Evolutionary conservation across 1,284 basidiomycete species (phyloP).

Genomic region (Hemileia vastatrix): DNA sequence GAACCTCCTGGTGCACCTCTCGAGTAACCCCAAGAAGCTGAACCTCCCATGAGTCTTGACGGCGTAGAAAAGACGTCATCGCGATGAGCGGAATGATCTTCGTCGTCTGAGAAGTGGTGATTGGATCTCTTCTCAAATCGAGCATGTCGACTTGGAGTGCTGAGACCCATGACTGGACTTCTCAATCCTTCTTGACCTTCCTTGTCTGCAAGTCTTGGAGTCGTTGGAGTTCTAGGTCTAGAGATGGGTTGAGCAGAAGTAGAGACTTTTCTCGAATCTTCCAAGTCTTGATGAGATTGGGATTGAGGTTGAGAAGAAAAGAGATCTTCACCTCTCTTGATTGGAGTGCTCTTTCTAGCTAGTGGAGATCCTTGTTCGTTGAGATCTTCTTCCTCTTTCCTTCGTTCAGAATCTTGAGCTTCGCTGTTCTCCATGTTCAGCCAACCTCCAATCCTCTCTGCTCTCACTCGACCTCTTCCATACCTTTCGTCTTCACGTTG

Average conservation of each 20-base stretch:
- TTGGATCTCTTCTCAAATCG: not conserved
- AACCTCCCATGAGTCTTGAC: conserved; percentile 29
- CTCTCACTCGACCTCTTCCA: conserved; percentile 30
- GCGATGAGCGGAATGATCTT: conserved; percentile 7
- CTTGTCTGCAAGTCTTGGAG: not conserved
- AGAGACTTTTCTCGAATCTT: not conserved
- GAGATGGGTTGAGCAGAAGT: not conserved
- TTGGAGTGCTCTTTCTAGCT: conserved; percentile 32
- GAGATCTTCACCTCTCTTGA: not conserved
- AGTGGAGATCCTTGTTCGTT: conserved; percentile 36
- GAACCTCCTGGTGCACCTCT: conserved; percentile 22
- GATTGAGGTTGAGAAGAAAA: not conserved
- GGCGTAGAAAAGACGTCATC: conserved; percentile 36
- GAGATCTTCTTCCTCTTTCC: not conserved
- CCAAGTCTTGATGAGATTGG: not conserved
- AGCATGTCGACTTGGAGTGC: not conserved
- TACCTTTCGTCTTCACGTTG: conserved; percentile 22
- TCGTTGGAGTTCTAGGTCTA: not conserved
- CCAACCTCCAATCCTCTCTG: conserved; percentile 27
- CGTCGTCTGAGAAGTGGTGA: conserved; percentile 16
- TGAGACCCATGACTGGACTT: not conserved
- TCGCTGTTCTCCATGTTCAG: conserved; percentile 5
- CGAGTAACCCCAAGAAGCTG: conserved; percentile 27
- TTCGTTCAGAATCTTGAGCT: conserved; percentile 11
- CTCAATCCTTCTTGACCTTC: not conserved